Conservation (phyloP, 2,329 filamentous ascomycete genomes). For the Claviceps sp. region DNA sequence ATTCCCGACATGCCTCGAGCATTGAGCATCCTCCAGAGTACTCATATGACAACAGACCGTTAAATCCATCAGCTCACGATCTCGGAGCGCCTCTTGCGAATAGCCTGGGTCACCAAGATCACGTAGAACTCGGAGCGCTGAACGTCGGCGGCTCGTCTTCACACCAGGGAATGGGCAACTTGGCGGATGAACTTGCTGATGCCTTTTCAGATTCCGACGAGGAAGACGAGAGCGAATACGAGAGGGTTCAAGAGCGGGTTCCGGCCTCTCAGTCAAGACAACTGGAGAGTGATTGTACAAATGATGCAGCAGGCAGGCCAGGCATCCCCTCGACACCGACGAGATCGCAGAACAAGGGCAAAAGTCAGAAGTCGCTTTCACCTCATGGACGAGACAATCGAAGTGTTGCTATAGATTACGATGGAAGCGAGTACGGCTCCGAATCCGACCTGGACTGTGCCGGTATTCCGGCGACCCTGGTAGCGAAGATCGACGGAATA, state of each 20-base stretch:
- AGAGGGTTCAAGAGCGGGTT: conserved; percentile 18
- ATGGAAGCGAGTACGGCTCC: conserved; percentile 62
- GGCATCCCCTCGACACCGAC: conserved; percentile 11
- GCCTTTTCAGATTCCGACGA: conserved; percentile 54
- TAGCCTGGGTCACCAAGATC: conserved; percentile 36
- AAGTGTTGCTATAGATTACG: conserved; percentile 46
- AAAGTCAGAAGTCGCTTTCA: conserved; percentile 31
- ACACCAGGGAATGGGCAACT: conserved; percentile 54
- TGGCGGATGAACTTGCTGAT: conserved; percentile 70
- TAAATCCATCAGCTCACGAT: conserved; percentile 38
- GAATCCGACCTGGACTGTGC: conserved; percentile 56
- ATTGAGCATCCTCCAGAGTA: conserved; percentile 36
- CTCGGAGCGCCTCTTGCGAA: conserved; percentile 33
- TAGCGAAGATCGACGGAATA: conserved; percentile 58
- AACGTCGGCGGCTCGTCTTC: conserved; percentile 26
- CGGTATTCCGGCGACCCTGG: conserved; percentile 52
- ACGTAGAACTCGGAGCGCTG: conserved; percentile 32
- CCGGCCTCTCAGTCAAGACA: neutral
- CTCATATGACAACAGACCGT: conserved; percentile 32
- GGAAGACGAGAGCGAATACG: conserved; percentile 44
- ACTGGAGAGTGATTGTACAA: neutral
- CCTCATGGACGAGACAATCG: conserved; percentile 33
- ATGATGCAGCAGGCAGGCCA: conserved; percentile 2
- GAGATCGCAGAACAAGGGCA: conserved; percentile 24
- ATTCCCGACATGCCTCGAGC: conserved; percentile 44